phyloP scores from a whole-genome alignment of 192 early-diverging fungal species.

The Umbelopsis vinacea region DNA sequence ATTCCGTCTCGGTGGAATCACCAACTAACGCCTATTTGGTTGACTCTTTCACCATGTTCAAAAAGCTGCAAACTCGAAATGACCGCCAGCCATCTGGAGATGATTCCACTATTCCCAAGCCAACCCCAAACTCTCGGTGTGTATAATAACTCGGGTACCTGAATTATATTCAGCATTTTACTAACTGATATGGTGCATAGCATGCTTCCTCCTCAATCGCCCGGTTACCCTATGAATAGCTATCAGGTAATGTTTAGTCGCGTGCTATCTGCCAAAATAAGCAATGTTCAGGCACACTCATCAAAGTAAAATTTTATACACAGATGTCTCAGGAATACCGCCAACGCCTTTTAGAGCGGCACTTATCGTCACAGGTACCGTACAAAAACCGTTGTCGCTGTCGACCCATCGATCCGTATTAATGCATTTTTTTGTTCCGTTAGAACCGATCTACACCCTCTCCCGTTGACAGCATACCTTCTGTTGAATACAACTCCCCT shows the following conservation, averaged over 20 bases:
- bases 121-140: constrained; percentile 14
- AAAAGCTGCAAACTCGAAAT: constrained; percentile 19
- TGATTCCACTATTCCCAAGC: not conserved
- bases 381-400: not conserved
- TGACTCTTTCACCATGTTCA: constrained; percentile 7
- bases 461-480: constrained; percentile 15
- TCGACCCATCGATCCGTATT: no score
- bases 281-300: constrained; percentile 4
- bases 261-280: constrained; percentile 18
- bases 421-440: not conserved
- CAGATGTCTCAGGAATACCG: constrained; percentile 27
- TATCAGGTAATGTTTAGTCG: constrained; percentile 14
- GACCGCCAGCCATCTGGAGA: constrained; percentile 16
- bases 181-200: not conserved
- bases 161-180: not conserved
- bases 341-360: constrained; percentile 15
- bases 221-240: not conserved
- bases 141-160: not conserved
- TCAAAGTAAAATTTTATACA: not conserved
- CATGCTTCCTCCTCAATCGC: not conserved
- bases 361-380: constrained; percentile 20
- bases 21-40: not conserved
- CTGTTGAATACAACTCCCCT: constrained; percentile 16
- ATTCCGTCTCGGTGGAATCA: not conserved
- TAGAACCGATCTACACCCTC: not conserved